A percentile compares a stretch with the other conserved stretches of the same genome.
These are phyloP conservation scores for Gnetum montanum DNA, from an alignment of 75 land plant species.

Conservation along the genomic window DNA sequence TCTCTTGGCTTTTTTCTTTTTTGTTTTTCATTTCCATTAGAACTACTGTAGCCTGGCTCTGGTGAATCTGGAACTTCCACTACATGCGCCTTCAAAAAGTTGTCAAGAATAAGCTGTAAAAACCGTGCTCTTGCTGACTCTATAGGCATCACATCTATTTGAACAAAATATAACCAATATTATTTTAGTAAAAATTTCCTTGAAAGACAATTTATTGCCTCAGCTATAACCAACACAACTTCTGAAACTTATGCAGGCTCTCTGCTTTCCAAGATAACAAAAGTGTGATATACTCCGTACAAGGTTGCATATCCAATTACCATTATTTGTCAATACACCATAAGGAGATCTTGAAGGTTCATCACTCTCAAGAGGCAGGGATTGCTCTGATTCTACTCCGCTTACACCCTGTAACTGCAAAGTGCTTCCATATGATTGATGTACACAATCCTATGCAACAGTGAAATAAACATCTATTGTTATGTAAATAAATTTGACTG, in stretches of 20 bases:
- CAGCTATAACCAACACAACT: too few relatives aligned
- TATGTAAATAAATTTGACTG: background rate
- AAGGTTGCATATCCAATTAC: constrained; percentile 11
- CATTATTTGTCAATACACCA: constrained; percentile 49
- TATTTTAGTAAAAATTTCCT: too few relatives aligned
- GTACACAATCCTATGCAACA: constrained; percentile 57
- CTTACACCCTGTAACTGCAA: constrained; percentile 53
- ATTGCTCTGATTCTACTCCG: constrained; percentile 53
- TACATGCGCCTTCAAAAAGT: constrained; percentile 61
- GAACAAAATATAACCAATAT: too few relatives aligned
- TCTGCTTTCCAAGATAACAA: too few relatives aligned
- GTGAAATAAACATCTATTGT: background rate
- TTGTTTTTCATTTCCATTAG: constrained; percentile 56
- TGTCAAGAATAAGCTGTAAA: constrained; percentile 73
- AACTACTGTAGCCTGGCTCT: constrained; percentile 39
- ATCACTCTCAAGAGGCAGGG: constrained; percentile 43
- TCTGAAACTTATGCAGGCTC: too few relatives aligned
- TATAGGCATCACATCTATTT: constrained; percentile 81
- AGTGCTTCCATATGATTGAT: constrained; percentile 57
- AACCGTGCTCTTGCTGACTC: constrained; percentile 87
- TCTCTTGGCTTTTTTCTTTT: constrained; percentile 79
- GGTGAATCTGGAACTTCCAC: constrained; percentile 50
- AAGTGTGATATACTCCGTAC: too few relatives aligned
- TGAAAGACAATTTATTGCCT: too few relatives aligned
- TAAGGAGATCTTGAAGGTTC: constrained; percentile 50